Conservation (phyloP, 2,329 filamentous ascomycete species). For the Metarhizium rileyi region DNA sequence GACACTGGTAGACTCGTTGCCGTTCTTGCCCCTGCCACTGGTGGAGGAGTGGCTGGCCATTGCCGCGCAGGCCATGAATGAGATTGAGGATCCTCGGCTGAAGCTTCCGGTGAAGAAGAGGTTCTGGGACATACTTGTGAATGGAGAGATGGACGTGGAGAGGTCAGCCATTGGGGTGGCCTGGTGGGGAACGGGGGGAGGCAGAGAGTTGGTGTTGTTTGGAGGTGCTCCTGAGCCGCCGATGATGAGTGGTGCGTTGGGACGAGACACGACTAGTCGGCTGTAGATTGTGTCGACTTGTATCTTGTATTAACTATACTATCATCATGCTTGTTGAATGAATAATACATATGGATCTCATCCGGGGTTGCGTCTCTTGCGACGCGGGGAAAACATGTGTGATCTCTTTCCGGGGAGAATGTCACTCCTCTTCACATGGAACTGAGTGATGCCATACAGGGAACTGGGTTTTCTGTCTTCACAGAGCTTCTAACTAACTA, state of each 20-base stretch:
- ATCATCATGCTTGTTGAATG: too few relatives aligned
- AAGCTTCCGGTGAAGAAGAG: conserved; percentile 56
- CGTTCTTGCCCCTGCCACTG: conserved; percentile 57
- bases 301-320: neutral
- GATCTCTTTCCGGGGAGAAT: too few relatives aligned
- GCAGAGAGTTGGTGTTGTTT: conserved; percentile 39
- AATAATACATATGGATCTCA: too few relatives aligned
- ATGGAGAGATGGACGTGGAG: conserved; percentile 83
- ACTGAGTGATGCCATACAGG: too few relatives aligned
- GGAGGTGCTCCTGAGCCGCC: conserved; percentile 13
- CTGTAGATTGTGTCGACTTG: conserved; percentile 18
- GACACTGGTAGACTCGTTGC: conserved; percentile 69
- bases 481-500: too few relatives aligned
- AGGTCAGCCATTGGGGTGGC: conserved; percentile 66
- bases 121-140: conserved; percentile 70
- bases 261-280: conserved; percentile 23
- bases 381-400: too few relatives aligned
- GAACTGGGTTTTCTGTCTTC: too few relatives aligned
- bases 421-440: too few relatives aligned
- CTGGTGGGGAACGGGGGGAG: conserved; percentile 68
- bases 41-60: conserved; percentile 75
- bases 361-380: too few relatives aligned
- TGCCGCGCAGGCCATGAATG: conserved; percentile 56
- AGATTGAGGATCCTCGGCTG: conserved; percentile 51
- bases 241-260: conserved; percentile 48